Conservation (phyloP, 2,329 filamentous ascomycete species). For the Xylaria sp. region DNA sequence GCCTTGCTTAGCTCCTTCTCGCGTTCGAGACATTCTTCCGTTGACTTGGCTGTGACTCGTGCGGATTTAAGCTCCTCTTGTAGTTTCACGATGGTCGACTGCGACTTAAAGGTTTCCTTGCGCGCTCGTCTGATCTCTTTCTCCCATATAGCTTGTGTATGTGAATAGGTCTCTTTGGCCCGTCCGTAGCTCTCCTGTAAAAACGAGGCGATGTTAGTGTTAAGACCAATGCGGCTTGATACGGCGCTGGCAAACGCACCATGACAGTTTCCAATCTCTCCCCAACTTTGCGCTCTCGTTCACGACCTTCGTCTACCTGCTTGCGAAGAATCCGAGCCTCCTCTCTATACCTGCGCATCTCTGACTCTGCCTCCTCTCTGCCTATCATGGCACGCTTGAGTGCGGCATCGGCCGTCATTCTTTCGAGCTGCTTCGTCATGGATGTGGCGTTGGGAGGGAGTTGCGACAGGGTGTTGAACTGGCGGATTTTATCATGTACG, state of each 20-base stretch:
- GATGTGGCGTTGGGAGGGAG: constrained; percentile 22
- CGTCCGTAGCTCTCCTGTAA: constrained; percentile 71
- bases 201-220: constrained; percentile 16
- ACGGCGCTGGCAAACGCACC: constrained; percentile 54
- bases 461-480: constrained; percentile 41
- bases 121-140: constrained; percentile 73
- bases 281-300: constrained; percentile 68
- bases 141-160: constrained; percentile 72
- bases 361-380: constrained; percentile 73
- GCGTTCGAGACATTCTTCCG: constrained; percentile 64
- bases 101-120: constrained; percentile 78
- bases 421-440: constrained; percentile 63
- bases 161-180: constrained; percentile 71
- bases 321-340: constrained; percentile 61
- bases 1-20: constrained; percentile 67
- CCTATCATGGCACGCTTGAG: constrained; percentile 70
- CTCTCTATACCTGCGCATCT: constrained; percentile 67
- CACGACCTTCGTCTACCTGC: constrained; percentile 67
- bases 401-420: constrained; percentile 68
- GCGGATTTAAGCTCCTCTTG: constrained; percentile 74
- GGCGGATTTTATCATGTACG: constrained; percentile 44
- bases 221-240: neutral
- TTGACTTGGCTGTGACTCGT: constrained; percentile 58
- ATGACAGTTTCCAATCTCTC: constrained; percentile 72
- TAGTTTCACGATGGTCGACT: constrained; percentile 71